Base-by-base conservation (phyloP, 805 yeast species). In the Candida incommunis region DNA sequence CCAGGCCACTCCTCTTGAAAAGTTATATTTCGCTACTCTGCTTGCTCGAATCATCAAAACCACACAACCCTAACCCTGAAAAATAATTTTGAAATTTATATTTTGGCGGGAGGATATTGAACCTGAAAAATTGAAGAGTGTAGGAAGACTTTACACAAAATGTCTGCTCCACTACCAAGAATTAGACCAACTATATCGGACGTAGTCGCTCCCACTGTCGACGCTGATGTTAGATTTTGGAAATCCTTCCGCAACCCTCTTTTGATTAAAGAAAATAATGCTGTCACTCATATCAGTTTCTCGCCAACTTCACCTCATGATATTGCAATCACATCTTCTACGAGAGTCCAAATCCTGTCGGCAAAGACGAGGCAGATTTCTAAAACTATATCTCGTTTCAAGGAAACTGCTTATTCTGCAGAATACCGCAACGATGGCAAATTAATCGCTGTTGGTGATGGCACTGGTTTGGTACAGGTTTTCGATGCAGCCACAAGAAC, bases 401-500 rank as follows among this genome's bases (percentile, higher is more conserved):
- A 84, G 59, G 97, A 90, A 56, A 79, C 88, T 0, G 98, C 87
- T 0, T 86, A 84, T 59, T 76, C 86, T 25, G 97, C 95, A 41
- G 94, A 87, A 60, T 90, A 80, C 62, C 74, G 97, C 56, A 74
- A 74, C 46, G 98, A 92, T 59, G 98, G 98, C 45, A 83, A 85
- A 59, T 71, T 92, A 41, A 62, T 92, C 23, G 94, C 82, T 20
- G 96, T 96, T 3, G 94, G 95, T 55, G 98, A 92, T 66, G 95
- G 95, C 13, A 77, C 92, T 2, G 98, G 98, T 18, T 61, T 85
- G 46, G 94, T 92, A 13, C 94, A 94, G 50, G 79, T 88, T 7
- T 90, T 83, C 58, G 96, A 92, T 61, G 78, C 94, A 25, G 69
- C 74, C 46, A 87, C 94, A 40, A 70, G 94, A 53, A 78, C 85